Evolutionary conservation across 805 yeast genomes (phyloP).

Genomic region (Millerago galiae): DNA sequence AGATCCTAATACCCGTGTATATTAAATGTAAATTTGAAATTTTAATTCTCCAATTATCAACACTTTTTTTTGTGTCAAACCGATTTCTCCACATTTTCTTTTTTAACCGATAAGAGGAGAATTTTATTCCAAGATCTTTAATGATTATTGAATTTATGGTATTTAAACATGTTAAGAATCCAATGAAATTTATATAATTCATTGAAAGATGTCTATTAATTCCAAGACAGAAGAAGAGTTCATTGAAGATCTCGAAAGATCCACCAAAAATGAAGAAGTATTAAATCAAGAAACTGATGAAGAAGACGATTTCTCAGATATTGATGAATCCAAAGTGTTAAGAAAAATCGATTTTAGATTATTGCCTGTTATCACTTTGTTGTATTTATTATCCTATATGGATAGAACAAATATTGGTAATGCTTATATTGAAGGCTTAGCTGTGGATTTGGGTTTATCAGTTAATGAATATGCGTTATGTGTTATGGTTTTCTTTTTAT

Average conservation of each 20-base stretch:
- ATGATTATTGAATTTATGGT: no score
- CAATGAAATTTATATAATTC: no score
- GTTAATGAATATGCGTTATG: constrained; percentile 32
- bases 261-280: background rate
- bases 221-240: constrained; percentile 3
- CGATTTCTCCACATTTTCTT: background rate
- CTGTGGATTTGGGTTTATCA: constrained; percentile 28
- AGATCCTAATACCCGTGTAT: background rate
- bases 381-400: constrained; percentile 38
- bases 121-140: no score
- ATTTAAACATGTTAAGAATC: no score
- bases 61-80: background rate
- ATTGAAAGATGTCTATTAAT: background rate
- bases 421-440: constrained; percentile 45
- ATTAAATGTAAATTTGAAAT: background rate
- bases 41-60: no score
- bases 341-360: constrained; percentile 34
- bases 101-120: background rate
- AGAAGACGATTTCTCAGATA: constrained; percentile 8
- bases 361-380: constrained; percentile 33
- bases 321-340: constrained; percentile 24
- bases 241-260: constrained; percentile 2
- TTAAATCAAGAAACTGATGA: background rate
- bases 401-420: constrained; percentile 54
- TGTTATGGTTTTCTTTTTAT: constrained; percentile 38